Percentiles rank a stretch among this genome's conserved stretches.
These are phyloP conservation scores for Sonneratia caseolaris DNA, from an alignment of 345 rosid genomes.

Conservation along the genomic window DNA sequence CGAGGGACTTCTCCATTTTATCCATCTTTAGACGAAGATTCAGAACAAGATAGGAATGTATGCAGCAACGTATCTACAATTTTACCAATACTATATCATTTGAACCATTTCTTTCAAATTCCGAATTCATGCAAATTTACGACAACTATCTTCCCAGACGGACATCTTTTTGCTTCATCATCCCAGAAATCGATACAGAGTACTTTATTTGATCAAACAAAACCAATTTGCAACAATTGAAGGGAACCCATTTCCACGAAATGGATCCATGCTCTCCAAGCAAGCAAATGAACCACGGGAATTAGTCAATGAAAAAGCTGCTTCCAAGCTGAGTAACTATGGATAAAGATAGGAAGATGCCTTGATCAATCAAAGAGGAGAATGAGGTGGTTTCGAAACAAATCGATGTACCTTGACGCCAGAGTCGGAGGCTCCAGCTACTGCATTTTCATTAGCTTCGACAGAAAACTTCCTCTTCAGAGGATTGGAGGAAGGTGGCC, in stretches of 20 bases:
- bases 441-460: constrained; percentile 34
- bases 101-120: background rate
- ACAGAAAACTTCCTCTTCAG: constrained; percentile 74
- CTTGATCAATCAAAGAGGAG: background rate
- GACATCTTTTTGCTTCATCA: too few species aligned
- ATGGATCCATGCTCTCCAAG: too few species aligned
- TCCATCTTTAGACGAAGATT: background rate
- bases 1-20: background rate
- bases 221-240: too few species aligned
- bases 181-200: too few species aligned
- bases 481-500: constrained; percentile 81
- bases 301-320: too few species aligned
- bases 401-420: constrained; percentile 49
- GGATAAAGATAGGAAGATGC: background rate
- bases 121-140: background rate
- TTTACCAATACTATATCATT: background rate
- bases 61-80: background rate
- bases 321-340: background rate
- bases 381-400: background rate
- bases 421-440: constrained; percentile 36
- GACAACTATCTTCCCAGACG: background rate
- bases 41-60: background rate
- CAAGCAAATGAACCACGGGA: too few species aligned
- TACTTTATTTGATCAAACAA: too few species aligned
- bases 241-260: too few species aligned